Evolutionary conservation across 352 stramenopile genomes (phyloP).

Genomic region (Pythium phragmitis): DNA sequence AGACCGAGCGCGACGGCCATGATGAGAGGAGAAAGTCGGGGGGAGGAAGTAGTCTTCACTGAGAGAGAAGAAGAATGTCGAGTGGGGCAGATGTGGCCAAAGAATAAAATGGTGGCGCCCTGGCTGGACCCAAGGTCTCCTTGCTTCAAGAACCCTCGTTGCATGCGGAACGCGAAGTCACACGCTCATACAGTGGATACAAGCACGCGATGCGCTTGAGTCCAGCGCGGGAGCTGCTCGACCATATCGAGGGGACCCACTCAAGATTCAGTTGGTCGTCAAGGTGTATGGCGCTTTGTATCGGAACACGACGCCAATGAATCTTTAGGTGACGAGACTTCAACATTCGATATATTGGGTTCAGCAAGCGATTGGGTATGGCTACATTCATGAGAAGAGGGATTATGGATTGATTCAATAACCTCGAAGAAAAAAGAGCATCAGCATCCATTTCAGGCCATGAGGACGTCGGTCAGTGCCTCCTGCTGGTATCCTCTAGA

Average conservation of each 20-base stretch:
- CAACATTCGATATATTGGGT: conserved; percentile 7
- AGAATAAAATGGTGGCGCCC: too few relatives aligned
- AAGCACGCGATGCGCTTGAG: background rate
- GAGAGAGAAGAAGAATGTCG: background rate
- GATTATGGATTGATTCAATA: too few relatives aligned
- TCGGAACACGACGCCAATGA: background rate
- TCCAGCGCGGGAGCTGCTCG: background rate
- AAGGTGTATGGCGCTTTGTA: background rate
- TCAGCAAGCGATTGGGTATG: conserved; percentile 3
- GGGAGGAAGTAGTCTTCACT: background rate
- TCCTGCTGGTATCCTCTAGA: conserved; percentile 24
- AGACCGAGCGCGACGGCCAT: conserved; percentile 12
- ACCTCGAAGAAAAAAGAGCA: too few relatives aligned
- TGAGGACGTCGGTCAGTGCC: too few relatives aligned
- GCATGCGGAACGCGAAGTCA: background rate
- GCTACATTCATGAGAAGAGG: background rate
- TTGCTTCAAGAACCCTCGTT: too few relatives aligned
- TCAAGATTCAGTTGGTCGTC: background rate
- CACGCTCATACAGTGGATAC: background rate
- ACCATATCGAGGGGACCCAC: background rate
- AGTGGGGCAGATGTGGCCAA: background rate
- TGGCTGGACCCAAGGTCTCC: too few relatives aligned
- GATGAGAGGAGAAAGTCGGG: background rate
- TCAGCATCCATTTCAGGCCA: too few relatives aligned
- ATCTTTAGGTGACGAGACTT: background rate